Evolutionary conservation across 768 basidiomycete genomes (phyloP), one percentile per base, ranked within the genome.

Genomic region (Collybiopsis luxurians): DNA sequence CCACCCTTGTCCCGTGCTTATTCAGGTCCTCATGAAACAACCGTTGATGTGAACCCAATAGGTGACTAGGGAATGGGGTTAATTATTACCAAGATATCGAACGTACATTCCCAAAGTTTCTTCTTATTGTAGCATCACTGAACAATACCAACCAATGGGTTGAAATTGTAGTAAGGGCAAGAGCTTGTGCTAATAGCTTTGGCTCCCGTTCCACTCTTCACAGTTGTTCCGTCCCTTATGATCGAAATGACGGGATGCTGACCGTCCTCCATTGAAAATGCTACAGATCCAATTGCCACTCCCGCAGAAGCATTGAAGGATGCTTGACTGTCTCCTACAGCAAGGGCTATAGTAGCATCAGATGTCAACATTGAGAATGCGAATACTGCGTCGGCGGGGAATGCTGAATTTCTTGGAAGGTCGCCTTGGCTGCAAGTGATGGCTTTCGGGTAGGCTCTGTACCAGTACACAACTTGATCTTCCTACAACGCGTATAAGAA

Each of bases 311-410:
- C 66, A 38, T 57, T 46, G 30, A 60, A 66, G 21, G 62, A 55
- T 26, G 55, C 57, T 13, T 60, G 57, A 21, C 59, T 68, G 15
- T 62, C 63, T 24, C 68, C 69, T 19, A 70, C 65, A 56, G 63
- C 61, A 31, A 79, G 66, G 21, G 63, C 64, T 54, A 77, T 63
- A 13, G 66, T 69, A 4, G 69, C 71, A 2, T 67, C 50, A 3
- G 62, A 57, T 17, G 63, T 67, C 48, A 75, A 63, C 50, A 77
- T 68, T 10, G 75, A 66, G 36, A 76, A 61, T 17, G 70, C 75
- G 59, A 74, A 78, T 52, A 76, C 66, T 13, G 67, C 70, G 61
- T 78, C 72, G 17, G 66, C 59, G 46, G 72, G 71, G 64, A 66
- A 68, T 38, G 61, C 56, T 26, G 66, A 52, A 59, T 68, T 69